phyloP scores from a whole-genome alignment of 805 yeast genomes.

The Candida methanosorbosa region DNA sequence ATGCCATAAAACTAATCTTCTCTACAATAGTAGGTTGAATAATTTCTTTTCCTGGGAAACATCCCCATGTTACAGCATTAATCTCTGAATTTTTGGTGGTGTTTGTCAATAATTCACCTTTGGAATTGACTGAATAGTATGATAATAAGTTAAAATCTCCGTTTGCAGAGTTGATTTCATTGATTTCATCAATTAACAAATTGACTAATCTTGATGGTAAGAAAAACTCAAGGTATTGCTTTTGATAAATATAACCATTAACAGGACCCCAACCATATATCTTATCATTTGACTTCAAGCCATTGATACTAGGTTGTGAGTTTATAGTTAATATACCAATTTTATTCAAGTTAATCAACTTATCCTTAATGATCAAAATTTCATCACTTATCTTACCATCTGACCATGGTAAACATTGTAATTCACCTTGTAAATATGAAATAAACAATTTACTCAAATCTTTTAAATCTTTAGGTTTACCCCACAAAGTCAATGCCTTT shows the following conservation, averaged over 20 bases:
- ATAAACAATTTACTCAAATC: conserved; percentile 61
- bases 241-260: conserved; percentile 89
- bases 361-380: conserved; percentile 49
- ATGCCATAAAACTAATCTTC: conserved; percentile 82
- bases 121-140: conserved; percentile 64
- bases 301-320: conserved; percentile 91
- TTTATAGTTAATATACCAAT: conserved; percentile 75
- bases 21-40: conserved; percentile 96
- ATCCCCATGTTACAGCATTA: conserved; percentile 98
- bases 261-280: conserved; percentile 93
- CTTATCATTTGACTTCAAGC: conserved; percentile 59
- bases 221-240: conserved; percentile 84
- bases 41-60: conserved; percentile 91
- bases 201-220: conserved; percentile 45
- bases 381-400: conserved; percentile 84
- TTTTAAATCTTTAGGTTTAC: conserved; percentile 51
- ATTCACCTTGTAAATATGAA: conserved; percentile 60
- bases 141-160: conserved; percentile 49
- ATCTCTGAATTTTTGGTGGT: conserved; percentile 68
- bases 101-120: conserved; percentile 55
- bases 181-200: conserved; percentile 33
- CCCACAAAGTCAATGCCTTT: conserved; percentile 83
- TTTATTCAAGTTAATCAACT: conserved; percentile 55
- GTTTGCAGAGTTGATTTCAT: conserved; percentile 20
- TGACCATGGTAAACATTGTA: conserved; percentile 85